phyloP scores from a whole-genome alignment of 371 early-diverging fungal genomes.

The Mucor velutinosus region DNA sequence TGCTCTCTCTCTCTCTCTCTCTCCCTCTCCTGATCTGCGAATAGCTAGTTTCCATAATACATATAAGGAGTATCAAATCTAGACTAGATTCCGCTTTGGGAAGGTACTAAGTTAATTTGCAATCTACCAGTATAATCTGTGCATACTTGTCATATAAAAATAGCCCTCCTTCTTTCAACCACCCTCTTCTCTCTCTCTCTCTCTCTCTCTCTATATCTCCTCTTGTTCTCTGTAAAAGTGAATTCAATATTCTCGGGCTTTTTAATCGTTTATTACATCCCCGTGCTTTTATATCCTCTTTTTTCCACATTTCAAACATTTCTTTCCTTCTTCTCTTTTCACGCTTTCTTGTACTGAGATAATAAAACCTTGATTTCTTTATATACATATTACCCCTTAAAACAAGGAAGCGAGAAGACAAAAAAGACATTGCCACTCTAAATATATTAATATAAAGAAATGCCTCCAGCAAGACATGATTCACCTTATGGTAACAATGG shows the following conservation, averaged over 20 bases:
- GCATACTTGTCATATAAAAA: slow-evolving; percentile 6
- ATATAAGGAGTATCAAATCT: slow-evolving; percentile 4
- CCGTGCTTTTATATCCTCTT: slow-evolving; percentile 3
- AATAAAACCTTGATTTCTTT: slow-evolving; percentile 1
- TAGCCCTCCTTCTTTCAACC: not conserved
- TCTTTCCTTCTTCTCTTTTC: slow-evolving; percentile 10
- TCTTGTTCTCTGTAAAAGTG: not conserved
- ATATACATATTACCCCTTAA: not conserved
- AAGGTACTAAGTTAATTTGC: slow-evolving; percentile 4
- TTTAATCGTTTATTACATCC: not conserved
- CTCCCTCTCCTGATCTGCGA: not conserved
- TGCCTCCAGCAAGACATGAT: slow-evolving; percentile 23
- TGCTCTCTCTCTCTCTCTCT: not conserved
- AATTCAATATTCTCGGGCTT: slow-evolving; percentile 5
- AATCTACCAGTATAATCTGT: slow-evolving; percentile 2
- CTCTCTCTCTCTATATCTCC: too few species aligned
- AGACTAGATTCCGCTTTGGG: slow-evolving; percentile 1
- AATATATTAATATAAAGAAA: slow-evolving; percentile 1
- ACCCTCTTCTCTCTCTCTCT: not conserved
- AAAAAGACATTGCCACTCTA: not conserved
- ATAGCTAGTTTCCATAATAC: not conserved
- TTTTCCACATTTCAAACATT: slow-evolving; percentile 1
- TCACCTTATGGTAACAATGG: slow-evolving; percentile 13
- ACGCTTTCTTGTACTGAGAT: not conserved
- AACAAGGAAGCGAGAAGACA: not conserved